Percentiles rank a stretch among this genome's conserved stretches.
Evolutionary conservation across 495 filamentous ascomycete species (phyloP).

Genomic region (Jackrogersella multiformis): DNA sequence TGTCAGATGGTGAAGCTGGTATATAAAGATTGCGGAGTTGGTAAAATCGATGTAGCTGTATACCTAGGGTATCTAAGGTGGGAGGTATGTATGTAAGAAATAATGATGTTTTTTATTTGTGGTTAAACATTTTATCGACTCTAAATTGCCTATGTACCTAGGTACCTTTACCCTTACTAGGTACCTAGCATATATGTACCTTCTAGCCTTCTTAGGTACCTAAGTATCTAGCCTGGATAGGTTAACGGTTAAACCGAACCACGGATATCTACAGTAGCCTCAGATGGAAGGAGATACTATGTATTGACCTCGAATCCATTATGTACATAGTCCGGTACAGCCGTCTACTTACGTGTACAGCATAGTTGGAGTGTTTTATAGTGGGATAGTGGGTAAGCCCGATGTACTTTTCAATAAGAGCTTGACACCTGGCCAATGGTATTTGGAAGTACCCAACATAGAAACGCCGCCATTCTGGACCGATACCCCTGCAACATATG

Average conservation of each 20-base stretch:
- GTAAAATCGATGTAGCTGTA: no score
- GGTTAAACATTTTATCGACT: background rate
- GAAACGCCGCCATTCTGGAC: slow-evolving; percentile 23
- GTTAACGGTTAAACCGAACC: background rate
- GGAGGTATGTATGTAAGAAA: no score
- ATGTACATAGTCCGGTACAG: background rate
- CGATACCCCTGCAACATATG: slow-evolving; percentile 17
- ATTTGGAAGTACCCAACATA: no score
- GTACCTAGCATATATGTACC: no score
- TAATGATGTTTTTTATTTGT: background rate
- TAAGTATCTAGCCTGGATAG: background rate
- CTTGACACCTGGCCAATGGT: slow-evolving; percentile 19
- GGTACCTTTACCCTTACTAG: no score
- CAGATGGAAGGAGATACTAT: slow-evolving; percentile 31
- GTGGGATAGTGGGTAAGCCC: slow-evolving; percentile 7
- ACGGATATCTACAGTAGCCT: slow-evolving; percentile 20
- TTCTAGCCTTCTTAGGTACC: no score
- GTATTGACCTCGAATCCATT: slow-evolving; percentile 6
- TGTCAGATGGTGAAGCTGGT: background rate
- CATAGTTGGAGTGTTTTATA: background rate
- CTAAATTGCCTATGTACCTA: background rate
- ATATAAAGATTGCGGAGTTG: background rate
- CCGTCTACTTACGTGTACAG: slow-evolving; percentile 12
- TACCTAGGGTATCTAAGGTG: no score
- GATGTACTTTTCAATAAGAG: slow-evolving; percentile 21